A percentile compares a stretch with the other conserved stretches of the same genome.
Evolutionary conservation across 306 rosid genomes (phyloP).

Genomic region (Sicyos baderoa): DNA sequence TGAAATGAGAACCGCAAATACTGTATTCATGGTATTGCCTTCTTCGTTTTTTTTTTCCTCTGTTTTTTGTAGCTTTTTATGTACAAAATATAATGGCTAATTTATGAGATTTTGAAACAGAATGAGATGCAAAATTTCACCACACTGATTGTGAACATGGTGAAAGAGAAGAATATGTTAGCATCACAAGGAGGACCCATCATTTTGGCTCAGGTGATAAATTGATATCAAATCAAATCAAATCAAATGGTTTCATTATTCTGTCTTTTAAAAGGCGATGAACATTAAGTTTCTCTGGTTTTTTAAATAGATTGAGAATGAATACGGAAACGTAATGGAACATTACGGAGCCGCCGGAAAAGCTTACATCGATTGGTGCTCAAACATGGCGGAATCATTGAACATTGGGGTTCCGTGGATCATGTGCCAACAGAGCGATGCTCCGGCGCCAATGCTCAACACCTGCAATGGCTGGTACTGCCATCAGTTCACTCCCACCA

Average conservation of each 20-base stretch:
- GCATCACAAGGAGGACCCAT: conserved; percentile 56
- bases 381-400: conserved; percentile 38
- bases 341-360: conserved; percentile 48
- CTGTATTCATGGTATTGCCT: conserved; percentile 34
- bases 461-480: conserved; percentile 64
- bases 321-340: conserved; percentile 35
- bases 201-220: conserved; percentile 44
- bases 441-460: conserved; percentile 51
- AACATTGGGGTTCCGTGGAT: conserved; percentile 55
- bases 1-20: conserved; percentile 37
- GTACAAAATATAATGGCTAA: no score
- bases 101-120: conserved; percentile 18
- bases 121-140: conserved; percentile 53
- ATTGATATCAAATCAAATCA: no score
- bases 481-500: conserved; percentile 35
- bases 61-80: neutral
- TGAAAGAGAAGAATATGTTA: conserved; percentile 38
- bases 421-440: conserved; percentile 46
- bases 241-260: no score
- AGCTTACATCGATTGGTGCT: conserved; percentile 44
- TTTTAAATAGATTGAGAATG: no score
- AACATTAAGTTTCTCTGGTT: no score
- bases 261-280: no score
- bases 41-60: neutral
- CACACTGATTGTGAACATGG: conserved; percentile 40